A percentile compares a stretch with the other conserved stretches of the same genome.
Evolutionary conservation across 2,329 filamentous ascomycete genomes (phyloP).

Genomic region (Arthrobotrys megalospora): DNA sequence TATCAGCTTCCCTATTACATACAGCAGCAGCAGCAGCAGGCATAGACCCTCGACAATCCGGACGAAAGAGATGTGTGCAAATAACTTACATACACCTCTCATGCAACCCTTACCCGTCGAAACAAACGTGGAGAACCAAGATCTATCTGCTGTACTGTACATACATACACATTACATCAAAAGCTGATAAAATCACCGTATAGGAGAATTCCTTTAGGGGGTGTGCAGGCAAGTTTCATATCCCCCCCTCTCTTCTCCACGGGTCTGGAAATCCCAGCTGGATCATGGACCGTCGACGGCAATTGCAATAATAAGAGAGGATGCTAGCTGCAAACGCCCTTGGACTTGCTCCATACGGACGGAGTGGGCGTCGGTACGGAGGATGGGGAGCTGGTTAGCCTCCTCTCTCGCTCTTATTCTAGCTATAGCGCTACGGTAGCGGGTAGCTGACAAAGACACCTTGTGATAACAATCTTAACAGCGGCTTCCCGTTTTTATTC

Average conservation of each 20-base stretch:
- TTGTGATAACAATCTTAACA: conserved; percentile 14
- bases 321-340: conserved; percentile 15
- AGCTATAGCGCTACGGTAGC: not conserved
- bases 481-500: not conserved
- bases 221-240: too few species aligned
- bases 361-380: conserved; percentile 21
- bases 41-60: conserved; percentile 7
- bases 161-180: not conserved
- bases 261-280: not conserved
- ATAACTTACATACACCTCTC: not conserved
- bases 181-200: not conserved
- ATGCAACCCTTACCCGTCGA: conserved; percentile 23
- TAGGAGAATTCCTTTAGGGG: too few species aligned
- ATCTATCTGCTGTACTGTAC: conserved; percentile 2
- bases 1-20: not conserved
- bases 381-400: not conserved
- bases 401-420: not conserved
- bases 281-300: conserved; percentile 7
- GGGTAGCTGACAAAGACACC: conserved; percentile 28
- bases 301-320: conserved; percentile 11
- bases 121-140: conserved; percentile 24
- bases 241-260: not conserved
- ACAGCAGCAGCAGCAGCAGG: not conserved
- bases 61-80: conserved; percentile 2
- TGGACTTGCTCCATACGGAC: conserved; percentile 59